These are phyloP conservation scores for Tulasnella sp. DNA, from an alignment of 768 basidiomycete genomes.

Conservation along the genomic window DNA sequence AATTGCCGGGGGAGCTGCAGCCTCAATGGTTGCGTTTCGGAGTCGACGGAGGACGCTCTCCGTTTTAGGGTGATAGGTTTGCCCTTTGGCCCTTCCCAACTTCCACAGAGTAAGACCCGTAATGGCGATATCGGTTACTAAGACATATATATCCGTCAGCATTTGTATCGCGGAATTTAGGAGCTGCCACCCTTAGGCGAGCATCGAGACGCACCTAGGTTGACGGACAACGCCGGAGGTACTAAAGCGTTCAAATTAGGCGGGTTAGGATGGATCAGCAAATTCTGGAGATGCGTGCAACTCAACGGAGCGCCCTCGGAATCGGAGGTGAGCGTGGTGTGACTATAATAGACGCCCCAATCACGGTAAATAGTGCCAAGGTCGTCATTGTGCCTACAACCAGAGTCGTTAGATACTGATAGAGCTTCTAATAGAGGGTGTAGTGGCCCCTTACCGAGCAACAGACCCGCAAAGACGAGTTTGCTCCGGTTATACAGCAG, in stretches of 20 bases:
- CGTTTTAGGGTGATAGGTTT: neutral
- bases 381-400: neutral
- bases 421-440: neutral
- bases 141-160: neutral
- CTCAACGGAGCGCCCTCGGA: neutral
- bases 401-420: neutral
- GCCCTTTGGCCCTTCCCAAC: neutral
- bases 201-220: neutral
- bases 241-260: neutral
- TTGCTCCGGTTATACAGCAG: neutral
- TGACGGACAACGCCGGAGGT: neutral
- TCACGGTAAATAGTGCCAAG: neutral
- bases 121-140: slow-evolving; percentile 8
- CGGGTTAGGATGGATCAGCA: neutral
- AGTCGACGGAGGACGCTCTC: neutral
- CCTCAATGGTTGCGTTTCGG: neutral
- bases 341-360: neutral
- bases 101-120: slow-evolving; percentile 3
- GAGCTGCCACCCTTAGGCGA: neutral
- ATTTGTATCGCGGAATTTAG: neutral
- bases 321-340: neutral
- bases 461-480: neutral
- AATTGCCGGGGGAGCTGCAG: slow-evolving; percentile 8
- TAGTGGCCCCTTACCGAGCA: neutral
- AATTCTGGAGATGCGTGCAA: no score